Conservation (phyloP, 1,284 basidiomycete species). For the Coriolopsis trogii region DNA sequence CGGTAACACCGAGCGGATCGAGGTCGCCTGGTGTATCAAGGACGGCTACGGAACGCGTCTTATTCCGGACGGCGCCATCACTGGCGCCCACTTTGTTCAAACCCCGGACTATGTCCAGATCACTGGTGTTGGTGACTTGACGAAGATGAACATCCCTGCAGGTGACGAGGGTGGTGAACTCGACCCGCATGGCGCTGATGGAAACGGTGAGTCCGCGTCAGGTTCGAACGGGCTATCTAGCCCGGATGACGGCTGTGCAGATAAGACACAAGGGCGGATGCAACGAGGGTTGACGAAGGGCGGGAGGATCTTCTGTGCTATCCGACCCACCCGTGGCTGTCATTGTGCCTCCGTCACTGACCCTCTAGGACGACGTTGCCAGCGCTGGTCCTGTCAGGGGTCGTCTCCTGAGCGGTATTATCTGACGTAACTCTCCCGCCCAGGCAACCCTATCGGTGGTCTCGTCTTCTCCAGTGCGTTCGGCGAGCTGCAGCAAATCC, state of each 20-base stretch:
- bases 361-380: not conserved
- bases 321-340: not conserved
- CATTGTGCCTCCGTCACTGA: not conserved
- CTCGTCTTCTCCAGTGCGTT: slow-evolving; percentile 76
- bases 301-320: too few species aligned
- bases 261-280: too few species aligned
- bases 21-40: slow-evolving; percentile 73
- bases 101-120: slow-evolving; percentile 74
- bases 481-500: slow-evolving; percentile 56
- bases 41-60: slow-evolving; percentile 68
- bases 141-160: slow-evolving; percentile 62
- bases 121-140: slow-evolving; percentile 68
- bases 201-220: slow-evolving; percentile 52
- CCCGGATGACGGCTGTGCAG: too few species aligned
- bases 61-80: slow-evolving; percentile 79
- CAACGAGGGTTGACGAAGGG: too few species aligned
- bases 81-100: slow-evolving; percentile 68
- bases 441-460: slow-evolving; percentile 68
- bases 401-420: not conserved
- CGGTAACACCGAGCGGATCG: slow-evolving; percentile 62
- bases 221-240: too few species aligned
- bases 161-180: slow-evolving; percentile 66
- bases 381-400: not conserved
- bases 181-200: slow-evolving; percentile 63
- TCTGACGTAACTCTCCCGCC: slow-evolving; percentile 25